Conservation (phyloP, 176 grass and related monocot species). For the Aegilops bicornis region DNA sequence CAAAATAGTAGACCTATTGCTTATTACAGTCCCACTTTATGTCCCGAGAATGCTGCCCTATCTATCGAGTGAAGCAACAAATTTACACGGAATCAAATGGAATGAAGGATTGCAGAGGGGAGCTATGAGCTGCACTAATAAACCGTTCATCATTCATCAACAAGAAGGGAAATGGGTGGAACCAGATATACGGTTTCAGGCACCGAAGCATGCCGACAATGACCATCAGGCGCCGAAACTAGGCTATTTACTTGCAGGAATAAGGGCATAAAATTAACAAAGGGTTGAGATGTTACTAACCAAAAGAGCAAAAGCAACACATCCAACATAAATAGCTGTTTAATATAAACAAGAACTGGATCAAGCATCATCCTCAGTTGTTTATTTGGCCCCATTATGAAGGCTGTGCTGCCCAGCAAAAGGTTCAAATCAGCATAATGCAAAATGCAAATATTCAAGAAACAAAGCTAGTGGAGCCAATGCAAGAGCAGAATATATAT, state of each 20-base stretch:
- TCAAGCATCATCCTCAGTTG: slow-evolving; percentile 92
- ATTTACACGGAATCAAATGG: neutral
- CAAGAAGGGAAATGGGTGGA: slow-evolving; percentile 6
- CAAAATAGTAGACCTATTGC: too few species aligned
- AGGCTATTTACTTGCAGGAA: too few species aligned
- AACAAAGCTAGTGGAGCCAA: neutral
- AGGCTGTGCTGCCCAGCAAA: slow-evolving; percentile 79
- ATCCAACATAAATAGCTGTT: slow-evolving; percentile 65
- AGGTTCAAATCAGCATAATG: slow-evolving; percentile 42
- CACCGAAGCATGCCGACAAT: neutral
- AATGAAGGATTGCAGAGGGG: neutral
- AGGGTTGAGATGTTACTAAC: slow-evolving; percentile 28
- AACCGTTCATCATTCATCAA: neutral
- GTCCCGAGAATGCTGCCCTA: too few species aligned
- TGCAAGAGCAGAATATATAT: neutral
- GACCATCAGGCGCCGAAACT: too few species aligned
- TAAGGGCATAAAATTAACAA: too few species aligned
- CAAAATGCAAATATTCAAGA: neutral
- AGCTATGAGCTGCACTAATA: slow-evolving; percentile 12
- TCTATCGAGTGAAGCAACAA: neutral
- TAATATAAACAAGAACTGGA: slow-evolving; percentile 57
- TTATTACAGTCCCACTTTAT: too few species aligned
- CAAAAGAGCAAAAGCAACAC: slow-evolving; percentile 78
- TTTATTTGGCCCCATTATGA: slow-evolving; percentile 70
- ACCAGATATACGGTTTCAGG: neutral